Evolutionary conservation across 345 rosid species (phyloP), one percentile per base, ranked within the genome.

Genomic region (Aurinia saxatilis): DNA sequence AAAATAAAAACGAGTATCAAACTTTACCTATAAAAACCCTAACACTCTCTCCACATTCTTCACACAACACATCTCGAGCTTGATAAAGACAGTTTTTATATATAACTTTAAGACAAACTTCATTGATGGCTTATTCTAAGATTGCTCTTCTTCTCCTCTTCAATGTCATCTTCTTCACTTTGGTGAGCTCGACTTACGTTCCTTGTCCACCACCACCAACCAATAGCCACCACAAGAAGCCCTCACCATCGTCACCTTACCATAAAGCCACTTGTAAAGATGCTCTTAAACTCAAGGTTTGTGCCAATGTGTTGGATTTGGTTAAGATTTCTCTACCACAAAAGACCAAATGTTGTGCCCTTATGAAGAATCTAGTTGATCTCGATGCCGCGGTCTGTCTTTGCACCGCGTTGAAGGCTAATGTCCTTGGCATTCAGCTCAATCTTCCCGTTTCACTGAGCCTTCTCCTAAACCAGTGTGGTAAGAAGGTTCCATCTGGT

Each of bases 191-290:
- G 1, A 15, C 37, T 8, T 50, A 45, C 0, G 72, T 60, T 38
- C 65, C 66, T 59, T 67, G 47, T 15, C 47, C 66, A 50, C 66
- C 72, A 59, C 65, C 66, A 50, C 66, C 60, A 0, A 17, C 40
- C 50, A n/a, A n/a, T n/a, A n/a, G n/a, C n/a, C n/a, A n/a, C n/a
- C n/a, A n/a, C n/a, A 57, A 56, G 35, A 68, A 68, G 53, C 66
- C 73, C 1, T 11, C 60, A 15, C 16, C 60, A 0, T 59, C 54
- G 3, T 50, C 55, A 23, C 60, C 66, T 59, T 42, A 58, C 60
- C 44, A 5, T 4, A 67, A 50, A 41, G 46, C 31, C 7, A 68
- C 54, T 23, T 68, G 73, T 42, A 51, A 42, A 60, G 35, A 60
- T 29, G 66, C 60, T 60, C 53, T 68, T 15, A 68, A 51, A 60